Percentiles rank a stretch among this genome's conserved stretches.
Conservation (phyloP, 2,329 filamentous ascomycete genomes). For the Penicillium aurantiogriseum region DNA sequence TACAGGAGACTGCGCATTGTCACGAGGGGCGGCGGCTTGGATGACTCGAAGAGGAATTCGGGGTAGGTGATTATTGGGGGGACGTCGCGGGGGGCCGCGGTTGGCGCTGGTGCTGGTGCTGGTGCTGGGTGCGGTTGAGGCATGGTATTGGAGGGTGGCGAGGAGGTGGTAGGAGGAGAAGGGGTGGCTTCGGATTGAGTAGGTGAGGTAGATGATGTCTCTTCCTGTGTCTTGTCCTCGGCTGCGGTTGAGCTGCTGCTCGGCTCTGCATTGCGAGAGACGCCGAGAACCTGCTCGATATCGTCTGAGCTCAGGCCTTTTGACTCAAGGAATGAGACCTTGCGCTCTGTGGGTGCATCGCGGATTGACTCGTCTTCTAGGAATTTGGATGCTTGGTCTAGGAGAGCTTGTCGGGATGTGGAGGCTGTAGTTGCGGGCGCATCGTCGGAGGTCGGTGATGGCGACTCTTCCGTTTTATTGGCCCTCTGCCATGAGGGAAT, state of each 20-base stretch:
- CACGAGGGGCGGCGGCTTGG: slow-evolving; percentile 60
- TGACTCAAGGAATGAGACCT: slow-evolving; percentile 70
- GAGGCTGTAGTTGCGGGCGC: slow-evolving; percentile 16
- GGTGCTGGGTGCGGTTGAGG: slow-evolving; percentile 16
- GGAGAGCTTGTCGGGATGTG: slow-evolving; percentile 35
- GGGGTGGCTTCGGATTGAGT: slow-evolving; percentile 10
- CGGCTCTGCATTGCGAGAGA: slow-evolving; percentile 35
- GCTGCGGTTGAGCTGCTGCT: slow-evolving; percentile 16
- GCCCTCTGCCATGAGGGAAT: slow-evolving; percentile 44
- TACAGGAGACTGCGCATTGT: slow-evolving; percentile 57
- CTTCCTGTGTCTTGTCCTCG: slow-evolving; percentile 15
- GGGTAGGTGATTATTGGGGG: slow-evolving; percentile 67
- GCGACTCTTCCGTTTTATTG: slow-evolving; percentile 30
- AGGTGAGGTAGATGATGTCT: slow-evolving; percentile 6
- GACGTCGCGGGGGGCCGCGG: slow-evolving; percentile 41
- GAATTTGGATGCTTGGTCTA: slow-evolving; percentile 73
- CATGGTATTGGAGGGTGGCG: slow-evolving; percentile 15
- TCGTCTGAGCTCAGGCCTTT: slow-evolving; percentile 70
- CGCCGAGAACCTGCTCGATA: slow-evolving; percentile 64
- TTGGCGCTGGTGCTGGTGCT: slow-evolving; percentile 17
- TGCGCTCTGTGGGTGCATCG: slow-evolving; percentile 67
- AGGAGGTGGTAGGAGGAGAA: slow-evolving; percentile 3
- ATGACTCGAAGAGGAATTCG: slow-evolving; percentile 60
- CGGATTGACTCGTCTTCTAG: slow-evolving; percentile 72
- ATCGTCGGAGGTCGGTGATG: slow-evolving; percentile 28